Base-by-base conservation (phyloP, 495 filamentous ascomycete genomes). In the Achaetomiella virescens region DNA sequence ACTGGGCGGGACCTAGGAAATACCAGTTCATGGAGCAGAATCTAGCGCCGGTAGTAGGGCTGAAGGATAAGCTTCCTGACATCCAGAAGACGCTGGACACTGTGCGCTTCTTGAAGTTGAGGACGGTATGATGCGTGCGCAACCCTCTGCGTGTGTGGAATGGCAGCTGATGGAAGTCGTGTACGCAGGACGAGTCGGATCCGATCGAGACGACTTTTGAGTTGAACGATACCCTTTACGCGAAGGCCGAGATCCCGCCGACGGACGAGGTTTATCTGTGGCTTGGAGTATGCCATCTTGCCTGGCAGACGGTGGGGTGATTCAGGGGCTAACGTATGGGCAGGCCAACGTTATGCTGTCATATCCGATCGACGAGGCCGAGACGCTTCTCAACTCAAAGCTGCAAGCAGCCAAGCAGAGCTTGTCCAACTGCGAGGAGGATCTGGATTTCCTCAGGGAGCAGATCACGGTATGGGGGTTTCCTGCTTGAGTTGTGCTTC, bases 1-100 rank as follows among this genome's bases (percentile, higher is more conserved):
- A 41, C 9, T 20, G n/a, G 38, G 20, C 17, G 29, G 29, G 9
- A 44, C 50, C 9, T 42, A 91, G 87, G 52, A 97, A 98, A 78
- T 98, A 98, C 75, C 95, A 97, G 70, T 98, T 97, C 74, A 98
- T 98, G 93, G 90, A 97, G 76, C 78, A 86, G 62, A 97, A 96
- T 74, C 88, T 89, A 24, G 84, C 92, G 63, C 78, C 88, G 44
- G 84, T 85, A n/a, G 78, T 78, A 11, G 90, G 91, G 15, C 74
- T 97, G 42, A 87, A 84, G 67, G 93, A 97, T 61, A 98, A 97
- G 78, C 87, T 97, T 63, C 93, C 93, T 1, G 93, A 98, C 69
- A 97, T 98, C 61, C 84, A 87, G 60, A 97, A 96, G 79, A 97
- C 95, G n/a, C 72, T 97, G 59, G 95, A 97, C 33, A 96, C 89